Evolutionary conservation across 148 eudicot species (phyloP), one percentile per base, ranked within the genome.

Genomic region (Chenopodium album): DNA sequence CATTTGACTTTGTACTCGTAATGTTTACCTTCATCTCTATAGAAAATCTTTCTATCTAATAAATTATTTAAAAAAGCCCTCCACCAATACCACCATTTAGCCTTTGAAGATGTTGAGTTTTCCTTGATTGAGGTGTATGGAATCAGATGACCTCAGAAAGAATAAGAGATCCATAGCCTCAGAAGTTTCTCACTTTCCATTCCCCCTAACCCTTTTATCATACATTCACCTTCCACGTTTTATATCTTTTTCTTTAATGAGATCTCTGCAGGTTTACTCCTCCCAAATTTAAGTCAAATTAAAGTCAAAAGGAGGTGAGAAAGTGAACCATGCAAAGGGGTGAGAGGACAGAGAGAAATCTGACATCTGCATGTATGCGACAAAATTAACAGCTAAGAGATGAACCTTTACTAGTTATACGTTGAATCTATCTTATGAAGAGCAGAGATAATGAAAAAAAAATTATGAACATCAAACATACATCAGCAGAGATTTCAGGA

Each of bases 401-500:
- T 48, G 14, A 79, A 78, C 41, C 59, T 34, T 78, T 82, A 47
- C 7, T 9, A 67, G 13, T 71, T n/a, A 34, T 20, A 5, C 16
- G 0, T 19, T 37, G 7, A 22, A 69, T 65, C 22, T n/a, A 50
- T 29, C 64, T 22, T 19, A 20, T 46, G 34, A 52, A 60, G 14
- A 70, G 4, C 47, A 28, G 20, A 69, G 76, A 28, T 28, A 10
- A 41, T 41, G 0, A 41, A 41, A 41, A 41, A 41, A 0, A 50
- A 12, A 12, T 20, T 47, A 54, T 29, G 32, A 32, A 78, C 41
- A 71, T 54, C 72, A 19, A 82, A 90, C 97, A 44, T 92, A 96
- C 99, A 83, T 91, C 83, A 76, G 82, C 82, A 85, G 89, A 90
- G 84, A 90, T 74, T 60, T 85, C 87, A 82, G 91, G 79, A 84